Evolutionary conservation across 345 rosid genomes (phyloP).

Genomic region (Viola odorata): DNA sequence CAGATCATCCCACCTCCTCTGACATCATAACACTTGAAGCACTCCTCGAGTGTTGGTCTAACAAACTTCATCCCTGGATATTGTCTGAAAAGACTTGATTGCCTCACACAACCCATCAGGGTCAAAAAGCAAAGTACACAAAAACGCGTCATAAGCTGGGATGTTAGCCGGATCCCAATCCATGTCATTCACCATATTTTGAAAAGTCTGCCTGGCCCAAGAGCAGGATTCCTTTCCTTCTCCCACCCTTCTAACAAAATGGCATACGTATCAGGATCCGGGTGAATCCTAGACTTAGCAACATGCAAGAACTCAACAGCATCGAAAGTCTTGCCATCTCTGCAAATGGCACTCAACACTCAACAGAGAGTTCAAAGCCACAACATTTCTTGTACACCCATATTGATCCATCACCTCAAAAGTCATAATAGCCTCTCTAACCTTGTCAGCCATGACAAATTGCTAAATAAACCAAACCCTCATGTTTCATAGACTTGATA

Average conservation of each 20-base stretch:
- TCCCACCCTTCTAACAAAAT: conserved; percentile 64
- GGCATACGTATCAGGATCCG: conserved; percentile 46
- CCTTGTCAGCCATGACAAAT: conserved; percentile 37
- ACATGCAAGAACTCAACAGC: conserved; percentile 36
- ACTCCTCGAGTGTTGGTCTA: conserved; percentile 26
- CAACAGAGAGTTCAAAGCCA: conserved; percentile 51
- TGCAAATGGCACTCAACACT: conserved; percentile 68
- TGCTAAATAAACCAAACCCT: conserved; percentile 44
- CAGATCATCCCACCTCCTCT: conserved; percentile 36
- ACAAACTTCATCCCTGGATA: conserved; percentile 44
- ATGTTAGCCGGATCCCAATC: conserved; percentile 53
- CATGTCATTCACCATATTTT: conserved; percentile 39
- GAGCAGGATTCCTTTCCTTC: conserved; percentile 37
- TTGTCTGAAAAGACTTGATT: conserved; percentile 21
- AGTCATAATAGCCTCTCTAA: conserved; percentile 37
- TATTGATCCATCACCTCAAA: conserved; percentile 56
- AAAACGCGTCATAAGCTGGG: conserved; percentile 46
- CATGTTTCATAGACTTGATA: conserved; percentile 42
- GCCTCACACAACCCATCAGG: conserved; percentile 36
- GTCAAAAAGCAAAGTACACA: conserved; percentile 43
- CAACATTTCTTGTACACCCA: conserved; percentile 33
- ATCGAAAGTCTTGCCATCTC: conserved; percentile 38
- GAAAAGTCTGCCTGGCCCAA: conserved; percentile 31
- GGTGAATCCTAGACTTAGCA: conserved; percentile 33
- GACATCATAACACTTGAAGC: conserved; percentile 27